These are phyloP conservation scores for Exophiala sideris DNA, from an alignment of 2,329 filamentous ascomycete genomes.

Conservation along the genomic window DNA sequence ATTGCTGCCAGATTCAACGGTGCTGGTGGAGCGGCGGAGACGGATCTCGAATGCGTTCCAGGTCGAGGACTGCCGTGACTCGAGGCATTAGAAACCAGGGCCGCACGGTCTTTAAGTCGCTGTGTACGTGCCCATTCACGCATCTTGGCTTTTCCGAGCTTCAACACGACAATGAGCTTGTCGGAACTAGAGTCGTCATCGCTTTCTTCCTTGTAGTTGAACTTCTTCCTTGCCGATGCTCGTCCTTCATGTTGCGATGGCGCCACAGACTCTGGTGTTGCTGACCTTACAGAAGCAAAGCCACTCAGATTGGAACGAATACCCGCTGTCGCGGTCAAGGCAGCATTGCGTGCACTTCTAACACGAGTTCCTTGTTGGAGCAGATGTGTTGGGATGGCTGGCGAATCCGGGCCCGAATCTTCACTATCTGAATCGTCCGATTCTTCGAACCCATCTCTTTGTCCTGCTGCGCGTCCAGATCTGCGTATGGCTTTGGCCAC, in stretches of 20 bases:
- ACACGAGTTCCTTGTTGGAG: slow-evolving; percentile 73
- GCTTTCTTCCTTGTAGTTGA: slow-evolving; percentile 71
- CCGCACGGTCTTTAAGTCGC: slow-evolving; percentile 48
- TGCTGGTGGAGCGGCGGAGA: slow-evolving; percentile 35
- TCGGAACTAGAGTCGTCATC: slow-evolving; percentile 61
- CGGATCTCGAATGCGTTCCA: slow-evolving; percentile 31
- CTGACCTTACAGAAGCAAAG: slow-evolving; percentile 61
- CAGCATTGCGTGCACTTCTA: slow-evolving; percentile 83
- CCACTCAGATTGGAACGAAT: slow-evolving; percentile 71
- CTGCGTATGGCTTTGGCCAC: slow-evolving; percentile 60
- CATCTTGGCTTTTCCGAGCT: slow-evolving; percentile 68
- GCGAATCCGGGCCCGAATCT: slow-evolving; percentile 83
- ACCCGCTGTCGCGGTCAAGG: slow-evolving; percentile 78
- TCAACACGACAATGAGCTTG: slow-evolving; percentile 71
- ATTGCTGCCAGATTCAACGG: slow-evolving; percentile 41
- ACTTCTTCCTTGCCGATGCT: slow-evolving; percentile 58
- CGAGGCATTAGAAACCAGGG: slow-evolving; percentile 28
- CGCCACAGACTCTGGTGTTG: slow-evolving; percentile 73
- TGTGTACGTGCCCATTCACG: slow-evolving; percentile 55
- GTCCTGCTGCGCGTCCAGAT: slow-evolving; percentile 52
- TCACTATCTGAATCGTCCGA: slow-evolving; percentile 84
- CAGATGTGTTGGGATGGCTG: slow-evolving; percentile 66
- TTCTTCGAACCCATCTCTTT: slow-evolving; percentile 63
- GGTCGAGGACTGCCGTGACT: slow-evolving; percentile 28
- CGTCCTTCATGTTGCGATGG: slow-evolving; percentile 68